phyloP scores from a whole-genome alignment of 202 grass and related monocot species.

The Carex arenaria region DNA sequence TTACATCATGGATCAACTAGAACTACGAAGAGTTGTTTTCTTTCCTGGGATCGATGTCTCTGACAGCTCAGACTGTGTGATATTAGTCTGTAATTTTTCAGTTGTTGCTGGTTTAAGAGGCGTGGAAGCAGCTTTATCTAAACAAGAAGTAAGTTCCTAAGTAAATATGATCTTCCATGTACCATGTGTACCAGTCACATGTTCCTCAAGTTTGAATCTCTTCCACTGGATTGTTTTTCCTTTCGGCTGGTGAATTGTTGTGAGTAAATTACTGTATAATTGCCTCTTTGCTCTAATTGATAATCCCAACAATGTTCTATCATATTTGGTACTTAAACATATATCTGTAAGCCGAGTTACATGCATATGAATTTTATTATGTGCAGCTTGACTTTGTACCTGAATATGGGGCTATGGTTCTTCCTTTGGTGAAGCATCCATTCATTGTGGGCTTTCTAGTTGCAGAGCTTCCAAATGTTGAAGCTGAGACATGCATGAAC shows the following conservation, averaged over 20 bases:
- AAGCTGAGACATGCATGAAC: slow-evolving; percentile 24
- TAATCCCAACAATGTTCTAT: background rate
- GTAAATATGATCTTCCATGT: background rate
- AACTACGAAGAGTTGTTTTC: slow-evolving; percentile 46
- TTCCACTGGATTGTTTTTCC: background rate
- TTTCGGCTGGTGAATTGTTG: background rate
- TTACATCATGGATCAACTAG: slow-evolving; percentile 80
- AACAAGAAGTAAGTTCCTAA: slow-evolving; percentile 40
- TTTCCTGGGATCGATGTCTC: slow-evolving; percentile 39
- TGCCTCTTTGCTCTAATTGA: background rate
- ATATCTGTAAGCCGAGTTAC: background rate
- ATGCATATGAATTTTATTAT: slow-evolving; percentile 12
- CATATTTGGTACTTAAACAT: background rate
- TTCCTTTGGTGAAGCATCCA: slow-evolving; percentile 81
- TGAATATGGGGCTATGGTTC: slow-evolving; percentile 56
- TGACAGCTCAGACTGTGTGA: slow-evolving; percentile 34
- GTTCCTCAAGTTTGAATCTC: background rate
- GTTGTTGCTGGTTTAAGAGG: slow-evolving; percentile 50
- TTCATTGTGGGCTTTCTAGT: slow-evolving; percentile 88
- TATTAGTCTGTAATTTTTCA: slow-evolving; percentile 58
- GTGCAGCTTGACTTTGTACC: slow-evolving; percentile 56
- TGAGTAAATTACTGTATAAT: background rate
- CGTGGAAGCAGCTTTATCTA: slow-evolving; percentile 49
- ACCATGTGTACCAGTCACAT: background rate
- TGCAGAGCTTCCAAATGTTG: slow-evolving; percentile 57